Percentiles rank a stretch among this genome's conserved stretches.
These are phyloP conservation scores for Phylloporus scabripes DNA, from an alignment of 768 basidiomycete genomes.

Conservation along the genomic window DNA sequence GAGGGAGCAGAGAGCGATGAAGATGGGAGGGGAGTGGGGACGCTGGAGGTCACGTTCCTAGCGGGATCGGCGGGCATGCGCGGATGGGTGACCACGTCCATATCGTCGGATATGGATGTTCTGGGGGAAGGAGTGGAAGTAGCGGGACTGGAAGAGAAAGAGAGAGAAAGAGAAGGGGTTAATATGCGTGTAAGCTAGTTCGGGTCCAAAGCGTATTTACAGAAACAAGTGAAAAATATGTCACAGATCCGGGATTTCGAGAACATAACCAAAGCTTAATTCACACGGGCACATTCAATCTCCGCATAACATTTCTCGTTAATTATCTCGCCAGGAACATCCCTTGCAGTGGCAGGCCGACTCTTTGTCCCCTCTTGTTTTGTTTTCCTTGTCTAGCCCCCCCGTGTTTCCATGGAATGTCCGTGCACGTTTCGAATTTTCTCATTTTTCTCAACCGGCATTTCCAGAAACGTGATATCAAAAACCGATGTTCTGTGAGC, in stretches of 20 bases:
- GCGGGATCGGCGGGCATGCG: conserved; percentile 19
- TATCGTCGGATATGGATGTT: conserved; percentile 6
- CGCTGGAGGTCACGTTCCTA: conserved; percentile 11
- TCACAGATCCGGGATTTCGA: conserved; percentile 37
- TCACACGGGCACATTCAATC: conserved; percentile 32
- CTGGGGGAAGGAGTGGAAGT: conserved; percentile 1
- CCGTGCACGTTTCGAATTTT: conserved; percentile 26
- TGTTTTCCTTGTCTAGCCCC: background rate
- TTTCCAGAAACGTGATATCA: conserved; percentile 32
- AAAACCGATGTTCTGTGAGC: conserved; percentile 28
- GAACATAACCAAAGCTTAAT: conserved; percentile 35
- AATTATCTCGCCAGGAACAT: conserved; percentile 29
- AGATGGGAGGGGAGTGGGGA: background rate
- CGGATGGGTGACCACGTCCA: conserved; percentile 16
- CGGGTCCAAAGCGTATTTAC: conserved; percentile 37
- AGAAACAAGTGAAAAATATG: conserved; percentile 37
- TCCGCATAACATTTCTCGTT: conserved; percentile 27
- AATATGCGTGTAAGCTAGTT: conserved; percentile 33
- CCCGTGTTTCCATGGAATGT: conserved; percentile 23
- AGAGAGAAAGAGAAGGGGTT: conserved; percentile 23
- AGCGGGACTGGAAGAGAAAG: conserved; percentile 10
- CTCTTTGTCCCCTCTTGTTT: conserved; percentile 10
- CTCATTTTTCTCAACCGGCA: conserved; percentile 13
- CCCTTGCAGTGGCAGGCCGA: conserved; percentile 15
- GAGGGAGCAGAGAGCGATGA: conserved; percentile 11